These are phyloP conservation scores for Lizonia empirigonia DNA, from an alignment of 2,329 filamentous ascomycete genomes.

Conservation along the genomic window DNA sequence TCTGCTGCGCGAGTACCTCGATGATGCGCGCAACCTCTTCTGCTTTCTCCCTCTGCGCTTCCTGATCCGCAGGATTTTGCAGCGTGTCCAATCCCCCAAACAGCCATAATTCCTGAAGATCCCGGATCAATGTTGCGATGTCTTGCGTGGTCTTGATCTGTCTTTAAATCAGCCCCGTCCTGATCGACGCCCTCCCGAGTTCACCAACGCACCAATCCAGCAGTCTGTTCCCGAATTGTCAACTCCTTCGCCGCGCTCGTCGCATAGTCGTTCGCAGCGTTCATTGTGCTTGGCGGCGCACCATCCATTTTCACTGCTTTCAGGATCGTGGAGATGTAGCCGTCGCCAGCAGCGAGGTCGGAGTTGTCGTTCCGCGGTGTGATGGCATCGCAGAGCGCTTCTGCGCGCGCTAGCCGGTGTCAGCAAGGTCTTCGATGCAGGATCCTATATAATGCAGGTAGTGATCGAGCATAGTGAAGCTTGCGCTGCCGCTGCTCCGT, in stretches of 20 bases:
- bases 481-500: too few species aligned
- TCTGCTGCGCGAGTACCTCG: constrained; percentile 22
- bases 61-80: constrained; percentile 36
- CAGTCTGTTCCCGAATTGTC: constrained; percentile 64
- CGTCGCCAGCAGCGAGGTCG: constrained; percentile 31
- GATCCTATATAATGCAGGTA: too few species aligned
- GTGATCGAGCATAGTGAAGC: too few species aligned
- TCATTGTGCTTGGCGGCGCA: constrained; percentile 36
- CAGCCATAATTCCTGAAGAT: constrained; percentile 70
- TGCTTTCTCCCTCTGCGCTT: constrained; percentile 20
- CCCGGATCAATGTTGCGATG: constrained; percentile 63
- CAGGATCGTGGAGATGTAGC: constrained; percentile 60
- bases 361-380: constrained; percentile 52
- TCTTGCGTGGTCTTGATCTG: constrained; percentile 67
- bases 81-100: constrained; percentile 68
- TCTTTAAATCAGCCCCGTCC: neutral
- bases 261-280: constrained; percentile 56
- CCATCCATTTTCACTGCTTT: constrained; percentile 59
- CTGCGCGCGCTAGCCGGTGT: constrained; percentile 44
- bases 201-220: constrained; percentile 57
- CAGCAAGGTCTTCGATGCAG: neutral
- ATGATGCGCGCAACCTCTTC: constrained; percentile 23
- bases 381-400: constrained; percentile 48
- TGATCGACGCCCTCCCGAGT: neutral
- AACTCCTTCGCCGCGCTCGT: constrained; percentile 63